These are phyloP conservation scores for Cyclocybe aegerita DNA, from an alignment of 768 basidiomycete species.

Conservation along the genomic window DNA sequence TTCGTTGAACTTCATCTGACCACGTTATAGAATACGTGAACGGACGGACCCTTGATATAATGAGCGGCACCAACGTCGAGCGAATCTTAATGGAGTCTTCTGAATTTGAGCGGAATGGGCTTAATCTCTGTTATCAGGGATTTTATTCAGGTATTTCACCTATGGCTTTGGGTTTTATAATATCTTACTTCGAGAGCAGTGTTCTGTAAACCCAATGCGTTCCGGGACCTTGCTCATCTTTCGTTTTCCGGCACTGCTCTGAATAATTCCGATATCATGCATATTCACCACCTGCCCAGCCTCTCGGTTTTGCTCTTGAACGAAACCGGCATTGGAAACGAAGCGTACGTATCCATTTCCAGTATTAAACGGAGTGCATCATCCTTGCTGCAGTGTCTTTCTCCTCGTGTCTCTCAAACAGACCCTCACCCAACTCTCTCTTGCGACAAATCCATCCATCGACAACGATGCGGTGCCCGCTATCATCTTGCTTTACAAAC, in stretches of 20 bases:
- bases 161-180: background rate
- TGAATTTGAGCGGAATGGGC: slow-evolving; percentile 44
- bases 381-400: slow-evolving; percentile 42
- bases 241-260: slow-evolving; percentile 46
- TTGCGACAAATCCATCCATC: slow-evolving; percentile 53
- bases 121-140: slow-evolving; percentile 46
- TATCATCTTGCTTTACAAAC: slow-evolving; percentile 44
- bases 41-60: slow-evolving; percentile 38
- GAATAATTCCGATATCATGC: slow-evolving; percentile 45
- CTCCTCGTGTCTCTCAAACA: slow-evolving; percentile 55
- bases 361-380: background rate
- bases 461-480: slow-evolving; percentile 58
- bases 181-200: slow-evolving; percentile 29
- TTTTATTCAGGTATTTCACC: slow-evolving; percentile 39
- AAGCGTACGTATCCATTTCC: slow-evolving; percentile 45
- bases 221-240: slow-evolving; percentile 48
- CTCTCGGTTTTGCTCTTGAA: slow-evolving; percentile 47
- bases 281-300: slow-evolving; percentile 54
- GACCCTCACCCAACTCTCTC: slow-evolving; percentile 49
- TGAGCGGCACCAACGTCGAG: slow-evolving; percentile 46
- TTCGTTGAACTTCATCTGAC: background rate
- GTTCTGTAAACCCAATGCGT: slow-evolving; percentile 51
- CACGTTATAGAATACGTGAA: slow-evolving; percentile 44
- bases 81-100: slow-evolving; percentile 46
- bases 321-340: slow-evolving; percentile 58